Evolutionary conservation across 495 filamentous ascomycete species (phyloP).

Genomic region (Antarctomyces pellizariae): DNA sequence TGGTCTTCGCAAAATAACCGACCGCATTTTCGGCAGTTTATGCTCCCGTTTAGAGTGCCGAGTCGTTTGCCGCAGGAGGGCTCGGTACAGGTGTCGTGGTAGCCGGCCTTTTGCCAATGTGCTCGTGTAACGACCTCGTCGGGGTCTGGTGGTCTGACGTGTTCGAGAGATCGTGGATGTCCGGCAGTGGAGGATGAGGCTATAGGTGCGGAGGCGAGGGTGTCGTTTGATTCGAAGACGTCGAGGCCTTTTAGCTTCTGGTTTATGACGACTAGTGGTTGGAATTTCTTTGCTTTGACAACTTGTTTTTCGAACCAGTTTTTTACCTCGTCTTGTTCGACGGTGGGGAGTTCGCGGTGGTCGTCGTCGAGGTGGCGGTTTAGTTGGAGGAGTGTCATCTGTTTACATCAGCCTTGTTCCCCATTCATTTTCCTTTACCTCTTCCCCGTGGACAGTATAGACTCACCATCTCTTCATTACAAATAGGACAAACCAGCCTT

Average conservation of each 20-base stretch:
- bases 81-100: slow-evolving; percentile 66
- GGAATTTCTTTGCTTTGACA: slow-evolving; percentile 84
- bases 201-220: slow-evolving; percentile 15
- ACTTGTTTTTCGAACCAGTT: slow-evolving; percentile 97
- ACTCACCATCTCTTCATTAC: slow-evolving; percentile 75
- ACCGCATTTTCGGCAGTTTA: slow-evolving; percentile 86
- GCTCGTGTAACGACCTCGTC: slow-evolving; percentile 70
- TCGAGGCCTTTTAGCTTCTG: slow-evolving; percentile 95
- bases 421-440: too few relatives aligned
- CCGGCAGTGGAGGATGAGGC: slow-evolving; percentile 9
- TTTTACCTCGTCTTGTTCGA: slow-evolving; percentile 90
- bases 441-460: too few relatives aligned
- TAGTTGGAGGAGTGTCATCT: slow-evolving; percentile 79
- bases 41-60: slow-evolving; percentile 52
- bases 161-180: slow-evolving; percentile 11
- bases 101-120: slow-evolving; percentile 64
- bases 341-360: slow-evolving; percentile 81
- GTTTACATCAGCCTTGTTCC: slow-evolving; percentile 1
- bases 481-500: slow-evolving; percentile 78
- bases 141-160: slow-evolving; percentile 36
- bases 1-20: slow-evolving; percentile 92
- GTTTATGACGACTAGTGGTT: slow-evolving; percentile 74
- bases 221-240: slow-evolving; percentile 89
- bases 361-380: slow-evolving; percentile 89
- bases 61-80: slow-evolving; percentile 63